phyloP scores from a whole-genome alignment of 176 grass and related monocot genomes.

The Lolium multiflorum region DNA sequence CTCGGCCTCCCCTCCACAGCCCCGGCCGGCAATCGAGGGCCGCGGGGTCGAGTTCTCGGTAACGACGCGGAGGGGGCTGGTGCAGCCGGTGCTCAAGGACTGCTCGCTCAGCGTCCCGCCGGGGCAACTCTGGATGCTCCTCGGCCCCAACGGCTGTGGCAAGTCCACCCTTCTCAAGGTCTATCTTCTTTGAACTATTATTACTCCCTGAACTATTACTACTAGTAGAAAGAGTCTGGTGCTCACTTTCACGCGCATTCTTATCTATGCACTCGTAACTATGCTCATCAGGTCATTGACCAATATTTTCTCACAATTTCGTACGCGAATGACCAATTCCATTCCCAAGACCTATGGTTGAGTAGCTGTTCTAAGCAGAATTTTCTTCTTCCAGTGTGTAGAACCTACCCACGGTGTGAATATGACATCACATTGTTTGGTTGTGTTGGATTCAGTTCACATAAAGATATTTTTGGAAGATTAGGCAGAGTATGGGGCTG shows the following conservation, averaged over 20 bases:
- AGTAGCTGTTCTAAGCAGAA: neutral
- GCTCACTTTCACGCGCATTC: slow-evolving; percentile 17
- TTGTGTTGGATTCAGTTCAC: neutral
- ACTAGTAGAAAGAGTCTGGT: neutral
- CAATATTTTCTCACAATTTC: neutral
- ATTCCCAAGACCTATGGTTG: neutral
- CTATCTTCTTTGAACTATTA: slow-evolving; percentile 20
- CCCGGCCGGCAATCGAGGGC: slow-evolving; percentile 64
- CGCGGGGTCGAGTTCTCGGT: slow-evolving; percentile 66
- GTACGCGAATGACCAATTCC: neutral
- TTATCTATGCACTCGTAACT: neutral
- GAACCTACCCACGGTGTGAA: neutral
- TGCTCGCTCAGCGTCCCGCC: slow-evolving; percentile 71
- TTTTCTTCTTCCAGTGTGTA: neutral
- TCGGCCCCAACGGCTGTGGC: slow-evolving; percentile 94
- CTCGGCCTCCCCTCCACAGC: slow-evolving; percentile 16
- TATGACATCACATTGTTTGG: neutral
- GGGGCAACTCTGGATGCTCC: slow-evolving; percentile 97
- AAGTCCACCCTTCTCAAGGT: slow-evolving; percentile 97
- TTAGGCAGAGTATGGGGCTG: neutral
- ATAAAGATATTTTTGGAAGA: neutral
- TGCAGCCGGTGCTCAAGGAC: slow-evolving; percentile 72
- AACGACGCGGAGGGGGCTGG: slow-evolving; percentile 54
- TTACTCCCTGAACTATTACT: neutral
- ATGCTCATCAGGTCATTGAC: neutral